phyloP scores from a whole-genome alignment of 139 green algal species.

The Coccomyxa sp. region DNA sequence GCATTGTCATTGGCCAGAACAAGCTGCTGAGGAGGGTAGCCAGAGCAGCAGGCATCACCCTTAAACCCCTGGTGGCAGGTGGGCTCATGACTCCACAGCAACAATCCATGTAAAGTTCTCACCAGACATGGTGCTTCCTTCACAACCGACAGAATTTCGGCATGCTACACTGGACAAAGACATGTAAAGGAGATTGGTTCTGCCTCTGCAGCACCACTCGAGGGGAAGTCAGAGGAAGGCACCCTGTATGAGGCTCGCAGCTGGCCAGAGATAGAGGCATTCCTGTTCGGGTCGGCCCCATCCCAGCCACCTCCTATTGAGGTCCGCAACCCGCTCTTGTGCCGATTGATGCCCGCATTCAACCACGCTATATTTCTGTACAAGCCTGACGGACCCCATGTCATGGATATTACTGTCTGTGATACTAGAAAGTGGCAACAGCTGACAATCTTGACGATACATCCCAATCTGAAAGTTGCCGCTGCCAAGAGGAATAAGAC shows the following conservation, averaged over 20 bases:
- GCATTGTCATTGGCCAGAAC: constrained; percentile 67
- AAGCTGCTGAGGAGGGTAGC: constrained; percentile 40
- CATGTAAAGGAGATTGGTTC: not conserved
- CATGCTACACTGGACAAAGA: no score
- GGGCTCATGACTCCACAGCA: not conserved
- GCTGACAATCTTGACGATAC: no score
- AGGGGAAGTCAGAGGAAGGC: not conserved
- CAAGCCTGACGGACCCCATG: no score
- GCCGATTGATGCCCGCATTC: no score
- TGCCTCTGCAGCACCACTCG: constrained; percentile 10
- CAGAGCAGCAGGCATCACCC: constrained; percentile 20
- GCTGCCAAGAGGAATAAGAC: no score
- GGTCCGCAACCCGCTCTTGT: no score
- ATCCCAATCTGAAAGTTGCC: no score
- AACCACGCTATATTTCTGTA: no score
- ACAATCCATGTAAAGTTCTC: not conserved
- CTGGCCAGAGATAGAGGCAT: constrained; percentile 47
- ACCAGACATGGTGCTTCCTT: no score
- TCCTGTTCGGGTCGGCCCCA: constrained; percentile 34
- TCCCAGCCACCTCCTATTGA: not conserved
- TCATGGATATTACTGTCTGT: no score
- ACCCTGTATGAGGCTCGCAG: constrained; percentile 36
- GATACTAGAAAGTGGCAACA: no score
- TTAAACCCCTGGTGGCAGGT: constrained; percentile 30
- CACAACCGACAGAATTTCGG: no score